Percentiles rank a stretch among this genome's conserved stretches.
Conservation (phyloP, 371 early-diverging fungal genomes). For the Circinella minor region DNA sequence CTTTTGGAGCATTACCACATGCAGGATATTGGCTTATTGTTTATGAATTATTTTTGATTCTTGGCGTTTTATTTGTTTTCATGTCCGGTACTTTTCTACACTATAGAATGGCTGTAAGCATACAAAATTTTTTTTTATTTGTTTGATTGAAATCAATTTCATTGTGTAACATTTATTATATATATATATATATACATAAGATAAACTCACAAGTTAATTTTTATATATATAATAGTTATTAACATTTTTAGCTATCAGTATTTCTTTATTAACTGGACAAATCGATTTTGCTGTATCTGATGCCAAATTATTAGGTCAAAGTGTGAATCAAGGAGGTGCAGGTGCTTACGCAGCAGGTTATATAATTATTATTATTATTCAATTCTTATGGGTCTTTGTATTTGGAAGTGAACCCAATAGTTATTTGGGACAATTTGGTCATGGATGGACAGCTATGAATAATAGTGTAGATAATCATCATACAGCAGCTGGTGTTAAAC, state of each 20-base stretch:
- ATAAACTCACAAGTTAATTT: not conserved
- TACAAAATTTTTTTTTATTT: too few relatives aligned
- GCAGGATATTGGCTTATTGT: constrained; percentile 51
- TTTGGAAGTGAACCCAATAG: constrained; percentile 53
- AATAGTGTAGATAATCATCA: constrained; percentile 26
- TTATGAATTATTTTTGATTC: constrained; percentile 40
- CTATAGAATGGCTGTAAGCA: constrained; percentile 45
- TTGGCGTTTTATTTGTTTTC: constrained; percentile 26
- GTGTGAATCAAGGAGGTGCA: constrained; percentile 18
- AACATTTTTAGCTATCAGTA: constrained; percentile 46
- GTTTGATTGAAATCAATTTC: not conserved
- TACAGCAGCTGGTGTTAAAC: constrained; percentile 6
- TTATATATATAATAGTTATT: constrained; percentile 30
- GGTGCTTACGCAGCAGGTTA: constrained; percentile 47
- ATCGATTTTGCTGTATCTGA: constrained; percentile 31
- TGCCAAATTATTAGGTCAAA: not conserved
- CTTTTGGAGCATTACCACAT: constrained; percentile 25
- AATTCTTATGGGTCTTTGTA: constrained; percentile 50
- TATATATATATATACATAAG: not conserved
- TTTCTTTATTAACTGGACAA: constrained; percentile 33
- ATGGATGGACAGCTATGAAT: constrained; percentile 27
- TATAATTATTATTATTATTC: constrained; percentile 45
- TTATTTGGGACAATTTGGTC: constrained; percentile 31
- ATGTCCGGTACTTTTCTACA: constrained; percentile 33
- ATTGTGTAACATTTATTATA: constrained; percentile 18